Conservation (phyloP, 495 filamentous ascomycete species). For the Penicillium daleae region DNA sequence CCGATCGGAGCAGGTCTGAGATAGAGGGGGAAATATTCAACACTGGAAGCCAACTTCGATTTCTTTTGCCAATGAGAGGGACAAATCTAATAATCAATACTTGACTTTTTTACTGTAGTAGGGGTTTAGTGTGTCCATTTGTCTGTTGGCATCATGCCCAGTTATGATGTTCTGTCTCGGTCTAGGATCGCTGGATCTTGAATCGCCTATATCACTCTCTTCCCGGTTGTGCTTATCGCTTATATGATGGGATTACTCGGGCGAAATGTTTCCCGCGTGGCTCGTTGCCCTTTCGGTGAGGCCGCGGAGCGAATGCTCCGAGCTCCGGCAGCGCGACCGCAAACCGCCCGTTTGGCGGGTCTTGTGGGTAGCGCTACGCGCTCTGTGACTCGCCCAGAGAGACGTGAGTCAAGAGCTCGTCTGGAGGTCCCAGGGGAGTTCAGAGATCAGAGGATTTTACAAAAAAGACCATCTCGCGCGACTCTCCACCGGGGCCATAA, state of each 20-base stretch:
- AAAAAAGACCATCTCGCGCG: background rate
- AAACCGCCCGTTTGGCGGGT: constrained; percentile 23
- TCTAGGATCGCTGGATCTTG: background rate
- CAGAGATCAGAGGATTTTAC: background rate
- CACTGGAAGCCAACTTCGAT: constrained; percentile 20
- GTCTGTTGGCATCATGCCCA: too few relatives aligned
- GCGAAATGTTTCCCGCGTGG: constrained; percentile 19
- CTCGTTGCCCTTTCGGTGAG: constrained; percentile 20
- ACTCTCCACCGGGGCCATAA: constrained; percentile 8
- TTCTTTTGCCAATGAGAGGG: background rate
- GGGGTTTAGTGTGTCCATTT: too few relatives aligned
- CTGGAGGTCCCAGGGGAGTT: background rate
- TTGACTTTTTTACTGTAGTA: too few relatives aligned
- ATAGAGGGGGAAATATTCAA: constrained; percentile 31
- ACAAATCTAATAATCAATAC: background rate
- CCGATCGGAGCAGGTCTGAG: constrained; percentile 18
- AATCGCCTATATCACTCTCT: background rate
- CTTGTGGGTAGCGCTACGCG: constrained; percentile 14
- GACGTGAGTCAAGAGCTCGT: constrained; percentile 7
- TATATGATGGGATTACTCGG: constrained; percentile 27
- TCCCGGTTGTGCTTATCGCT: background rate
- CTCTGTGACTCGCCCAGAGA: constrained; percentile 14
- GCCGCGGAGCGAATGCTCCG: constrained; percentile 27
- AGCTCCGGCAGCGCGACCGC: constrained; percentile 27
- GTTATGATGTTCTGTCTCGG: background rate